Percentiles rank a stretch among this genome's conserved stretches.
phyloP scores from a whole-genome alignment of 768 basidiomycete genomes.

The Astraeus odoratus region DNA sequence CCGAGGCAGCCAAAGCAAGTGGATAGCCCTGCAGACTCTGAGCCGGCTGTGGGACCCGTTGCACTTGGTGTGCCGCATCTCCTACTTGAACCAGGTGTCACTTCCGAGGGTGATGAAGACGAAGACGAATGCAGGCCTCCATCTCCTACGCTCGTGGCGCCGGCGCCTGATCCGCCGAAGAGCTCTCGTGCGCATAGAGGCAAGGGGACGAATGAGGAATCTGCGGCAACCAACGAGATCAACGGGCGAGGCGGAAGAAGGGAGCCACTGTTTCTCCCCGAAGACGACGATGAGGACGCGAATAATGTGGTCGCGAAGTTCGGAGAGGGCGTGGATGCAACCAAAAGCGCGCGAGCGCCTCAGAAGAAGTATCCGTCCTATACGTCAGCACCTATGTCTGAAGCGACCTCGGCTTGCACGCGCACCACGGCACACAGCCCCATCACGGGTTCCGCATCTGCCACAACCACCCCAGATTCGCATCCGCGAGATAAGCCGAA shows the following conservation, averaged over 20 bases:
- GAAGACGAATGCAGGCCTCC: background rate
- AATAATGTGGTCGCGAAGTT: background rate
- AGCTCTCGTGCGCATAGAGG: conserved; percentile 6
- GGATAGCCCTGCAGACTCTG: background rate
- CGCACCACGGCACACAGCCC: no score
- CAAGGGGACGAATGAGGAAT: background rate
- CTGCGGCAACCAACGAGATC: background rate
- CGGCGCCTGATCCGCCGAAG: conserved; percentile 14
- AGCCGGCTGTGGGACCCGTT: background rate
- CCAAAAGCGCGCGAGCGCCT: no score
- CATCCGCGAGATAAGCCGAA: conserved; percentile 15
- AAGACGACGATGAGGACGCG: background rate
- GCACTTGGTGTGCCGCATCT: background rate
- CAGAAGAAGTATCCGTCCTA: background rate
- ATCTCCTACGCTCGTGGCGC: background rate
- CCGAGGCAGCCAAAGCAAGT: background rate
- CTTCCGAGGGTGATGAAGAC: background rate
- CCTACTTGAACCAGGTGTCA: background rate
- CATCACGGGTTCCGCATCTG: no score
- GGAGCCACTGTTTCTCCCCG: conserved; percentile 23
- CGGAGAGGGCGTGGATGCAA: background rate
- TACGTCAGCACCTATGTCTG: background rate
- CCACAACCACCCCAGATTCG: background rate
- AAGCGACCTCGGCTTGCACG: background rate
- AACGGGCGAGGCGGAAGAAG: conserved; percentile 8